Conservation (phyloP, 2,329 filamentous ascomycete species). For the Aspergillus cejpii region DNA sequence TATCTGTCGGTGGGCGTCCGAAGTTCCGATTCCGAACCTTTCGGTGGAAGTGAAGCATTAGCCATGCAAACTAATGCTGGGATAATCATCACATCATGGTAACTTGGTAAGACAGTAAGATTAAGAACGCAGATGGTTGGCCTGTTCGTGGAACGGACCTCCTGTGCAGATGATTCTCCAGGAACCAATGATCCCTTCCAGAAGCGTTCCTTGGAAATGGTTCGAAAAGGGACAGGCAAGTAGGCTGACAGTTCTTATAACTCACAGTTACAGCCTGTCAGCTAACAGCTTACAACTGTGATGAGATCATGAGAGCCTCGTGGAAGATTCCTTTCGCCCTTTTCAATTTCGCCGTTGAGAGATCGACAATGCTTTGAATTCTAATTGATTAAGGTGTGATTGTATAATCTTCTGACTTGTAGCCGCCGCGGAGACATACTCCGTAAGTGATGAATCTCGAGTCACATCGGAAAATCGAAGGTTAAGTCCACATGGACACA, state of each 20-base stretch:
- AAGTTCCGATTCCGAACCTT: constrained; percentile 9
- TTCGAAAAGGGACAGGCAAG: constrained; percentile 4
- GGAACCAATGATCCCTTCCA: constrained; percentile 12
- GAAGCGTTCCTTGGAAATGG: constrained; percentile 6
- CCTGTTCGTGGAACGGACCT: constrained; percentile 4
- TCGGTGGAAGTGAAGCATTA: constrained; percentile 11
- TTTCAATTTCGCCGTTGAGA: constrained; percentile 1
- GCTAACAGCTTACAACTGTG: not conserved
- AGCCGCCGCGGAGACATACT: constrained; percentile 12
- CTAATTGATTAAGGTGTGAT: constrained; percentile 8
- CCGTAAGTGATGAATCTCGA: too few species aligned
- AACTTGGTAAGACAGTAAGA: not conserved
- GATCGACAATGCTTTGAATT: constrained; percentile 3
- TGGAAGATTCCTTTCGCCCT: not conserved
- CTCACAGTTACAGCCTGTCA: not conserved
- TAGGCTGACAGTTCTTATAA: constrained; percentile 6
- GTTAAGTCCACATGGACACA: too few species aligned
- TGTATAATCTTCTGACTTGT: constrained; percentile 12
- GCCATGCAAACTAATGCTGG: constrained; percentile 14
- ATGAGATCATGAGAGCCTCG: not conserved
- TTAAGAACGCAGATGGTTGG: constrained; percentile 12
- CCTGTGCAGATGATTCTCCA: constrained; percentile 17
- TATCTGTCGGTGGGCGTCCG: constrained; percentile 3
- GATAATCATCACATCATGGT: constrained; percentile 19
- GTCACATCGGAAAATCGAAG: too few species aligned